Percentiles rank a stretch among this genome's conserved stretches.
Conservation (phyloP, 352 stramenopile species). For the Thalassiosira ordinaria region DNA sequence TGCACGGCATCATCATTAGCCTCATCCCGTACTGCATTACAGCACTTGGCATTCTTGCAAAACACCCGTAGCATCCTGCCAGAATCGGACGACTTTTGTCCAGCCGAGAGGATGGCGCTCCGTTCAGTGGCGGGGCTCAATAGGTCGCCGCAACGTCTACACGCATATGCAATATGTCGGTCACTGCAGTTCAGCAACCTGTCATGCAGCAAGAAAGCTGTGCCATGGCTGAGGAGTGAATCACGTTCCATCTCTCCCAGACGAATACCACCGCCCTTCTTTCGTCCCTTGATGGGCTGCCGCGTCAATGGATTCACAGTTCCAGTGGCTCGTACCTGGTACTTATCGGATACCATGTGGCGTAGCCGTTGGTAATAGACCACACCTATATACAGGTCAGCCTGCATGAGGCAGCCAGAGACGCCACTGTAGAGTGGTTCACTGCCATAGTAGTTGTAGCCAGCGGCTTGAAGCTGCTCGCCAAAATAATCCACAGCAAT, state of each 20-base stretch:
- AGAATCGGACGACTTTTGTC: conserved; percentile 68
- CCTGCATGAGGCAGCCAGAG: conserved; percentile 98
- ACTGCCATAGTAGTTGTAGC: conserved; percentile 98
- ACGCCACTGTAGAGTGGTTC: conserved; percentile 99
- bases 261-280: conserved; percentile 98
- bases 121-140: conserved; percentile 81
- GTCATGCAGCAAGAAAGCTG: conserved; percentile 95
- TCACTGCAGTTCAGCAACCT: conserved; percentile 99
- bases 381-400: conserved; percentile 99
- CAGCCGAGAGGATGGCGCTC: conserved; percentile 81
- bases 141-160: conserved; percentile 90
- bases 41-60: conserved; percentile 78
- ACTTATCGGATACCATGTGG: conserved; percentile 99
- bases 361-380: conserved; percentile 99
- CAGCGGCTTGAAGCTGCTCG: conserved; percentile 95
- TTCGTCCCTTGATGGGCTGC: conserved; percentile 99
- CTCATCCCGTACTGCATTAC: conserved; percentile 63
- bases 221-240: conserved; percentile 97
- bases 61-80: conserved; percentile 79
- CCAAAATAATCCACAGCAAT: conserved; percentile 99
- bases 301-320: conserved; percentile 98
- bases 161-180: conserved; percentile 97
- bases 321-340: conserved; percentile 97
- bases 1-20: conserved; percentile 90
- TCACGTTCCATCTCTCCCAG: conserved; percentile 99